Evolutionary conservation across 2,329 filamentous ascomycete species (phyloP).

Genomic region (Aureobasidium sp.): DNA sequence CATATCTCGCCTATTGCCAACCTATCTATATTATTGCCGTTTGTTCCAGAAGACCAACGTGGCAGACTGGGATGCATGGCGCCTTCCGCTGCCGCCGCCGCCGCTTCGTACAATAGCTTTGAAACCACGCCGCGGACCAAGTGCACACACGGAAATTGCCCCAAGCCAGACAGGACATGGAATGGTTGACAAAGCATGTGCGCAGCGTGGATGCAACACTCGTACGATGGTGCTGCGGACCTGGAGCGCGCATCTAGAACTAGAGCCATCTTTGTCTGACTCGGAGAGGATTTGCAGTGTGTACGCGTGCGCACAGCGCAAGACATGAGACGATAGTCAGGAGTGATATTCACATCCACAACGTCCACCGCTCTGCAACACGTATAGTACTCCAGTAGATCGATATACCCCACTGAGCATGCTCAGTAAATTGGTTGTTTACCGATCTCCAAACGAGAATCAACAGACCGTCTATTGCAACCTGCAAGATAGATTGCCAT

Average conservation of each 20-base stretch:
- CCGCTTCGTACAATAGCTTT: neutral
- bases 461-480: neutral
- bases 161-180: neutral
- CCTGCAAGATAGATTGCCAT: neutral
- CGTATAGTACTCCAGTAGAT: neutral
- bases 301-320: neutral
- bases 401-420: neutral
- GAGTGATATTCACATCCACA: neutral
- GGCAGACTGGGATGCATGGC: neutral
- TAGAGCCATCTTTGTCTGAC: neutral
- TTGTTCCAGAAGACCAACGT: neutral
- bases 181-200: neutral
- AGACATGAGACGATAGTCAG: neutral
- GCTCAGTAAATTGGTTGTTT: neutral
- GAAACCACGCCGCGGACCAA: slow-evolving; percentile 1
- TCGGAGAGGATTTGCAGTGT: neutral
- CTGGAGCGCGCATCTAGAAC: neutral
- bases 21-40: neutral
- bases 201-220: neutral
- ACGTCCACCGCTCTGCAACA: neutral
- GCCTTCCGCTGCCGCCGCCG: neutral
- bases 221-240: slow-evolving; percentile 1
- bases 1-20: neutral
- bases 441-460: neutral
- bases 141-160: neutral